Conservation (phyloP, 2,329 filamentous ascomycete genomes). For the Leptographium galeiforme region DNA sequence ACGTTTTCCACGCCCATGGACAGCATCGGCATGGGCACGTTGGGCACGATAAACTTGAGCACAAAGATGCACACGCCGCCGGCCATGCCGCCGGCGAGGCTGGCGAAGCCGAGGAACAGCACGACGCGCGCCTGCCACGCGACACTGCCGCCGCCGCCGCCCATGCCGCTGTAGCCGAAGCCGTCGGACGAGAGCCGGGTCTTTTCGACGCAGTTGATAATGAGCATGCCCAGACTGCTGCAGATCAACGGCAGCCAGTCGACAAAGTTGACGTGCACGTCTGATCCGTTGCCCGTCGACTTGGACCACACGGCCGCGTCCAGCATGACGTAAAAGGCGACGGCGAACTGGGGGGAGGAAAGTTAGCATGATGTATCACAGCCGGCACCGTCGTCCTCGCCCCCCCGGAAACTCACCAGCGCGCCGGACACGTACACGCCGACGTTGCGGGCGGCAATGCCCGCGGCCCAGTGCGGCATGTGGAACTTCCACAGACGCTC, state of each 20-base stretch:
- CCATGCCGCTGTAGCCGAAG: conserved; percentile 43
- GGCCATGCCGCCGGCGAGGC: conserved; percentile 53
- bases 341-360: conserved; percentile 38
- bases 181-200: conserved; percentile 48
- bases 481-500: conserved; percentile 55
- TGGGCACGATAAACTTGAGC: conserved; percentile 47
- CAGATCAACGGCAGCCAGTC: conserved; percentile 60
- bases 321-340: conserved; percentile 57
- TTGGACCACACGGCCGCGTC: conserved; percentile 56
- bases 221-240: conserved; percentile 53
- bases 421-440: conserved; percentile 51
- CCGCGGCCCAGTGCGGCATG: conserved; percentile 54
- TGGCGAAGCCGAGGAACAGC: conserved; percentile 52
- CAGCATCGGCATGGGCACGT: conserved; percentile 44
- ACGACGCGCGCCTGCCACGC: conserved; percentile 58
- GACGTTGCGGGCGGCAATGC: conserved; percentile 46
- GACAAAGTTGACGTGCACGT: conserved; percentile 51
- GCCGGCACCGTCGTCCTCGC: no score
- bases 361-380: no score
- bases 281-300: conserved; percentile 43
- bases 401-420: conserved; percentile 34
- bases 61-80: conserved; percentile 56
- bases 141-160: conserved; percentile 28
- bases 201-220: conserved; percentile 60
- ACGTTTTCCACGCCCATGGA: conserved; percentile 54